A percentile compares a stretch with the other conserved stretches of the same genome.
Conservation (phyloP, 768 basidiomycete species). For the Roridomyces roridus region DNA sequence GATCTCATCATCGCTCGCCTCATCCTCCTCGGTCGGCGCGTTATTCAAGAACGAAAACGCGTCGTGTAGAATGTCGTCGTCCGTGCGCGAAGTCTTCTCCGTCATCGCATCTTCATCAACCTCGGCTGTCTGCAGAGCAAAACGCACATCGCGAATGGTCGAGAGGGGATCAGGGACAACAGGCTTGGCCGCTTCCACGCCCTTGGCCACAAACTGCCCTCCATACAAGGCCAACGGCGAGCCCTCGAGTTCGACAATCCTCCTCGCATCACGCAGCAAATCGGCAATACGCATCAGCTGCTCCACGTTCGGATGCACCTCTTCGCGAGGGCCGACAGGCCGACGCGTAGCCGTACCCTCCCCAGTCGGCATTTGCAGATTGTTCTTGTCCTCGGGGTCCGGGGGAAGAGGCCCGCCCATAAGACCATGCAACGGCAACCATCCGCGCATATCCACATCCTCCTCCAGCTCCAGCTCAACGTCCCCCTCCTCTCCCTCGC, state of each 20-base stretch:
- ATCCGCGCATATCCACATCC: constrained; percentile 88
- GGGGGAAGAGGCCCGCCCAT: constrained; percentile 16
- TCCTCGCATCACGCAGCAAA: constrained; percentile 73
- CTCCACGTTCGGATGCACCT: constrained; percentile 90
- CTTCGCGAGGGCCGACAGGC: constrained; percentile 30
- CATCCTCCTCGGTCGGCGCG: constrained; percentile 44
- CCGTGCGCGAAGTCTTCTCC: constrained; percentile 74
- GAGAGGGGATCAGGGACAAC: constrained; percentile 19
- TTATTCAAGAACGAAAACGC: constrained; percentile 60
- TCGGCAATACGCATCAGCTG: constrained; percentile 94
- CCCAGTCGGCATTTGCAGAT: constrained; percentile 22
- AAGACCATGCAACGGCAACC: constrained; percentile 69
- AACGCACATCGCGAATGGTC: constrained; percentile 30
- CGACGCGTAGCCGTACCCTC: constrained; percentile 27
- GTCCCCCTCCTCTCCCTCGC: constrained; percentile 42
- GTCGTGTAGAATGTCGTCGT: constrained; percentile 82
- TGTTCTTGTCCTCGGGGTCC: background rate
- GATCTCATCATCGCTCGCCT: constrained; percentile 64
- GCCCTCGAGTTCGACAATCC: constrained; percentile 61
- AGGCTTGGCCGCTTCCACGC: constrained; percentile 26
- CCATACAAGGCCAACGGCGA: constrained; percentile 46
- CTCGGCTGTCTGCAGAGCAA: constrained; percentile 25
- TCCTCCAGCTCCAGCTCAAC: constrained; percentile 76
- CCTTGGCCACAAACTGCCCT: constrained; percentile 41
- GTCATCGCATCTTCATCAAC: constrained; percentile 65